Percentiles rank a stretch among this genome's conserved stretches.
Evolutionary conservation across 176 grass and related monocot genomes (phyloP).

Genomic region (Zea mays): DNA sequence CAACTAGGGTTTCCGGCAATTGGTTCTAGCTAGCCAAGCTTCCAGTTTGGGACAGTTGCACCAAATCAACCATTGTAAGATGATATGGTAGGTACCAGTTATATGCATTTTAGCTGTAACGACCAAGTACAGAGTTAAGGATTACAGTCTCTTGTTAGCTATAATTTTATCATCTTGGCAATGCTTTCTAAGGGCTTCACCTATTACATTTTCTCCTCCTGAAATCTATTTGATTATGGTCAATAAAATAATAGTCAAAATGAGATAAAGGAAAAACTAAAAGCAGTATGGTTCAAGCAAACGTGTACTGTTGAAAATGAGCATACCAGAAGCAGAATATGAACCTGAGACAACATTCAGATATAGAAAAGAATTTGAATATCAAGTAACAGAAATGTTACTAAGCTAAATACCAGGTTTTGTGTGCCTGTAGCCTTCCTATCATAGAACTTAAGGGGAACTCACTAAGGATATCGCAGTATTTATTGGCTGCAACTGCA

Average conservation of each 20-base stretch:
- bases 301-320: conserved; percentile 1
- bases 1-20: neutral
- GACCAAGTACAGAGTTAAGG: neutral
- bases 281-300: neutral
- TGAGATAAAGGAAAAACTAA: neutral
- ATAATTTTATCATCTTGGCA: neutral
- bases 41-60: neutral
- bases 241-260: neutral
- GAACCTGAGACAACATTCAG: neutral
- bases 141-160: neutral
- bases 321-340: conserved; percentile 9
- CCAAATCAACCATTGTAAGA: neutral
- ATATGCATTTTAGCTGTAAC: neutral
- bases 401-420: neutral
- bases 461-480: neutral
- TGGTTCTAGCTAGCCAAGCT: neutral
- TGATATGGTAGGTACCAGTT: neutral
- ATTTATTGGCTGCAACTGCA: conserved; percentile 3
- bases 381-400: neutral
- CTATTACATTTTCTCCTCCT: neutral
- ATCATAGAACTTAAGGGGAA: neutral
- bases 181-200: neutral
- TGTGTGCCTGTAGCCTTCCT: neutral
- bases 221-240: conserved; percentile 3
- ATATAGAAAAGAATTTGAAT: conserved; percentile 1